Conservation (phyloP, 2,329 filamentous ascomycete species). For the Aureobasidium sp. region DNA sequence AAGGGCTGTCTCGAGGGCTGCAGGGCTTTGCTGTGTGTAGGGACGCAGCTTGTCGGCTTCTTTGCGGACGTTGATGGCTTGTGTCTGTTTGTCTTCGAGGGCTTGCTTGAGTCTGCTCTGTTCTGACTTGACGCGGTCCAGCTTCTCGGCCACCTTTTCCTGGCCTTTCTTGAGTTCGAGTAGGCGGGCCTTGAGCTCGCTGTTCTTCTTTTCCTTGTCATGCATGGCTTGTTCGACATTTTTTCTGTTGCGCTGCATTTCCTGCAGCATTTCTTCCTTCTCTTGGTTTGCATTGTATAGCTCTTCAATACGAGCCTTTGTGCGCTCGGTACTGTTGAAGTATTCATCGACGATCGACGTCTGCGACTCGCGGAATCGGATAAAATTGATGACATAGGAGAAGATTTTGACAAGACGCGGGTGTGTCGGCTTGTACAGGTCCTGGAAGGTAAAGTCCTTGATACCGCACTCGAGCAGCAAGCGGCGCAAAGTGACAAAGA, state of each 20-base stretch:
- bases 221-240: conserved; percentile 73
- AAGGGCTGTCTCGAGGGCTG: conserved; percentile 70
- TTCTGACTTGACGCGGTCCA: conserved; percentile 75
- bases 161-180: conserved; percentile 75
- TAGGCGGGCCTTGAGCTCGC: conserved; percentile 74
- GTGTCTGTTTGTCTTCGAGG: conserved; percentile 63
- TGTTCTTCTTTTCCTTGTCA: conserved; percentile 78
- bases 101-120: conserved; percentile 66
- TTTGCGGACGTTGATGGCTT: conserved; percentile 63
- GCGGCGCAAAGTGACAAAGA: conserved; percentile 75
- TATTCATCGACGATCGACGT: conserved; percentile 84
- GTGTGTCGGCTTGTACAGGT: conserved; percentile 84
- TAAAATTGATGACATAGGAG: conserved; percentile 97
- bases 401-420: conserved; percentile 90
- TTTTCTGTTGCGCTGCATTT: conserved; percentile 71
- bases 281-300: conserved; percentile 81
- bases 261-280: conserved; percentile 68
- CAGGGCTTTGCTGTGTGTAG: conserved; percentile 84
- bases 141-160: conserved; percentile 69
- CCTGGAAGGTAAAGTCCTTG: conserved; percentile 85
- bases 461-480: conserved; percentile 82
- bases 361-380: conserved; percentile 90
- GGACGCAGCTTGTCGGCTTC: conserved; percentile 85
- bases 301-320: conserved; percentile 78
- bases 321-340: conserved; percentile 81